Conservation (phyloP, 768 basidiomycete species). For the Rhodocollybia butyracea region DNA sequence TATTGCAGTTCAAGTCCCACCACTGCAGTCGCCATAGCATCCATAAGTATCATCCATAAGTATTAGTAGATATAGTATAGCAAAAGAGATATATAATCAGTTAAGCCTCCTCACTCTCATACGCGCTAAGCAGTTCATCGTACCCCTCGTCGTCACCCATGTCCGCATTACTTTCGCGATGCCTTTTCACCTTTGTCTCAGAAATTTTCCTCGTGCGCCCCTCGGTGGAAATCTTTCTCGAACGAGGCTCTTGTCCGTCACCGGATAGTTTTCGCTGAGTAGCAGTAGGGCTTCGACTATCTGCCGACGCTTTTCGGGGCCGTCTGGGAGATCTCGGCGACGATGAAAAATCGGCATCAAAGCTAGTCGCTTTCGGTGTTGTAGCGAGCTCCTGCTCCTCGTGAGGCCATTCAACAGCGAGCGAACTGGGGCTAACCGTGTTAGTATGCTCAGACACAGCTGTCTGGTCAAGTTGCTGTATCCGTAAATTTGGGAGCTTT, state of each 20-base stretch:
- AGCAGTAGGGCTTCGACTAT: conserved; percentile 16
- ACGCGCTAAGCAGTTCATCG: conserved; percentile 74
- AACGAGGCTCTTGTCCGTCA: conserved; percentile 31
- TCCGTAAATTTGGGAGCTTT: conserved; percentile 46
- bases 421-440: conserved; percentile 36
- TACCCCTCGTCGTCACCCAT: conserved; percentile 75
- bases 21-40: not conserved
- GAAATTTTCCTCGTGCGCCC: conserved; percentile 44
- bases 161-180: conserved; percentile 63
- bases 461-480: conserved; percentile 29
- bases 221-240: conserved; percentile 44
- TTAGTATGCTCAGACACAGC: conserved; percentile 14
- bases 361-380: conserved; percentile 57
- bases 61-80: not conserved
- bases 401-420: conserved; percentile 51
- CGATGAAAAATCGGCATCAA: conserved; percentile 34
- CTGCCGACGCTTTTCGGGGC: conserved; percentile 39
- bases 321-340: conserved; percentile 28
- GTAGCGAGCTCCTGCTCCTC: conserved; percentile 45
- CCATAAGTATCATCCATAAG: not conserved
- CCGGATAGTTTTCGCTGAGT: conserved; percentile 28
- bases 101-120: conserved; percentile 67
- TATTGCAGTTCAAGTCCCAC: not conserved
- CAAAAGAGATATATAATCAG: not conserved
- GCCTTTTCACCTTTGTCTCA: conserved; percentile 35